phyloP scores from a whole-genome alignment of 129 eudicot species.

The Escallonia herrerae region DNA sequence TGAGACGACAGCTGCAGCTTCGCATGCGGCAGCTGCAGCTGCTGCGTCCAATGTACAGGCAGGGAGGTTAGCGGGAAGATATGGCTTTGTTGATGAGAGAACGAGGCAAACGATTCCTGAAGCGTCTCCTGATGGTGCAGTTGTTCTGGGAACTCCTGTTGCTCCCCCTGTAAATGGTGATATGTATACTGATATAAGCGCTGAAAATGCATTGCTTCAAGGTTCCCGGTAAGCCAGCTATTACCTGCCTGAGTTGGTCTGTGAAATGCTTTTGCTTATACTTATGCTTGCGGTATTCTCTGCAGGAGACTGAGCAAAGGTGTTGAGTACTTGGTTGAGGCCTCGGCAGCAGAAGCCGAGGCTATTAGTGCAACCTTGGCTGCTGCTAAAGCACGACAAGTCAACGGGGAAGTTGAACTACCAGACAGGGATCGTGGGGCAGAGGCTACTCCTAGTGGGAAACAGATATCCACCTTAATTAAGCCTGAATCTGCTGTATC shows the following conservation, averaged over 20 bases:
- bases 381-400: conserved; percentile 96
- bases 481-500: conserved; percentile 58
- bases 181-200: conserved; percentile 77
- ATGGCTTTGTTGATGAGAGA: conserved; percentile 76
- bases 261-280: background rate
- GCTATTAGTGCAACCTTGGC: conserved; percentile 80
- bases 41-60: conserved; percentile 64
- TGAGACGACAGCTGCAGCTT: conserved; percentile 80
- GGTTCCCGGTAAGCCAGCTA: conserved; percentile 55
- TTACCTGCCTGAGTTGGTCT: background rate
- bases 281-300: conserved; percentile 7
- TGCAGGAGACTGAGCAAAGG: conserved; percentile 77
- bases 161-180: conserved; percentile 94
- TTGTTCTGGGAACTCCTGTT: conserved; percentile 87
- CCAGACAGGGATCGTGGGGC: conserved; percentile 95
- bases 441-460: conserved; percentile 95
- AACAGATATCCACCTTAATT: conserved; percentile 53
- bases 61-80: conserved; percentile 58
- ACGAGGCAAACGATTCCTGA: conserved; percentile 37
- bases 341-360: conserved; percentile 99
- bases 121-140: conserved; percentile 63
- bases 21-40: conserved; percentile 93
- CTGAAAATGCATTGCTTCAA: conserved; percentile 77
- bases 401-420: conserved; percentile 80
- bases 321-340: conserved; percentile 92